These are phyloP conservation scores for Coemansia sp. DNA, from an alignment of 192 early-diverging fungal genomes.

Conservation along the genomic window DNA sequence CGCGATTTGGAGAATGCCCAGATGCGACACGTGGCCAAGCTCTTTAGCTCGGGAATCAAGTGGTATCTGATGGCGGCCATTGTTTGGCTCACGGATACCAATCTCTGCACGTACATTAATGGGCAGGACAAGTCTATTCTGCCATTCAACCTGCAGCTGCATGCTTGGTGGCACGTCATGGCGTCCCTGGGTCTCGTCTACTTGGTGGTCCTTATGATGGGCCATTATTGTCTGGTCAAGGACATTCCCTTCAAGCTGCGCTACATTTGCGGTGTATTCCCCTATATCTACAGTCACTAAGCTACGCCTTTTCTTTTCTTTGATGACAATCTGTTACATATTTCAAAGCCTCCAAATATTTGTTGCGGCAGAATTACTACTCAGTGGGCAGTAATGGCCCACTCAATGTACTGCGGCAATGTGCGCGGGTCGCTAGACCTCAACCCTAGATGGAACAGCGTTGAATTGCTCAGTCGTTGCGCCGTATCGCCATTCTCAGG, in stretches of 20 bases:
- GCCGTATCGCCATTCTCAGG: slow-evolving; percentile 26
- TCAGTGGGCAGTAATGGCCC: background rate
- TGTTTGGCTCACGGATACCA: slow-evolving; percentile 50
- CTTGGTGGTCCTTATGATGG: slow-evolving; percentile 58
- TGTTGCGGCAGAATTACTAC: background rate
- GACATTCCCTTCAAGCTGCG: slow-evolving; percentile 36
- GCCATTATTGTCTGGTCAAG: slow-evolving; percentile 45
- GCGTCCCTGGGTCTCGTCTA: slow-evolving; percentile 60
- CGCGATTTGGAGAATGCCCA: slow-evolving; percentile 21
- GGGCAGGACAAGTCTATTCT: slow-evolving; percentile 42
- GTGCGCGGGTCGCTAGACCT: slow-evolving; percentile 23
- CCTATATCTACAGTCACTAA: slow-evolving; percentile 34
- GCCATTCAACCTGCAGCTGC: slow-evolving; percentile 58
- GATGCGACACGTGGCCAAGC: slow-evolving; percentile 28
- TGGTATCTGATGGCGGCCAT: slow-evolving; percentile 24
- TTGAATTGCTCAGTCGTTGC: slow-evolving; percentile 21
- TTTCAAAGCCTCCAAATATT: background rate
- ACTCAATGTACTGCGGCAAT: slow-evolving; percentile 18
- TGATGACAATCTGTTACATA: slow-evolving; percentile 8
- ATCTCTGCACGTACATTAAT: slow-evolving; percentile 51
- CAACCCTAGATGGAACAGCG: slow-evolving; percentile 18
- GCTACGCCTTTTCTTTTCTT: background rate
- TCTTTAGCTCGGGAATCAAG: slow-evolving; percentile 42
- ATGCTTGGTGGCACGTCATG: slow-evolving; percentile 66
- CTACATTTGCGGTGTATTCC: slow-evolving; percentile 31